Conservation (phyloP, 345 rosid species). For the Theobroma cacao region DNA sequence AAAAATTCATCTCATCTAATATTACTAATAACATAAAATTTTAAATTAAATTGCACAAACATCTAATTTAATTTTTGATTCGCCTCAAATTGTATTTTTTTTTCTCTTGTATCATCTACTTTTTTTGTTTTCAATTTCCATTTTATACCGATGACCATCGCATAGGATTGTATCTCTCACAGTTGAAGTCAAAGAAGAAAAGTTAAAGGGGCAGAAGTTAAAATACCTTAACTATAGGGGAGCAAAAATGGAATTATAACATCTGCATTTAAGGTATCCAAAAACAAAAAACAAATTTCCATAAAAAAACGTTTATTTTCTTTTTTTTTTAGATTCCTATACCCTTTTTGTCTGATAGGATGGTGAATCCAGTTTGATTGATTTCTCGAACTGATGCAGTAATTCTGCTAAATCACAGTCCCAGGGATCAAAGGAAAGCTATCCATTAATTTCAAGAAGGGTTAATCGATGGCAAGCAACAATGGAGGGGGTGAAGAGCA, state of each 20-base stretch:
- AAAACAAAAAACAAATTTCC: neutral
- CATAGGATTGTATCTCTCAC: too few species aligned
- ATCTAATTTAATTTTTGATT: too few species aligned
- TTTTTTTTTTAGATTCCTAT: neutral
- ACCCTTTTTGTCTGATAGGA: neutral
- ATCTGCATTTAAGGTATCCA: neutral
- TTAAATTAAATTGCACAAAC: too few species aligned
- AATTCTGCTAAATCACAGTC: neutral
- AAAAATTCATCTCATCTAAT: too few species aligned
- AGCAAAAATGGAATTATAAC: neutral
- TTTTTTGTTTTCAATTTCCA: too few species aligned
- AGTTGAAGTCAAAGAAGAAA: too few species aligned
- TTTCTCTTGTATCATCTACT: too few species aligned
- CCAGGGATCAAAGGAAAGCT: neutral
- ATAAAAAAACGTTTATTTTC: too few species aligned
- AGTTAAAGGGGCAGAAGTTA: neutral
- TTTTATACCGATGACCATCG: too few species aligned
- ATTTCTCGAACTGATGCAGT: neutral
- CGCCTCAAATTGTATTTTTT: too few species aligned
- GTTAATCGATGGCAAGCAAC: conserved; percentile 34
- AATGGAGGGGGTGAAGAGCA: conserved; percentile 48
- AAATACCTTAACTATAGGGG: neutral
- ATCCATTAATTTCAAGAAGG: neutral
- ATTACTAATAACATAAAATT: too few species aligned
- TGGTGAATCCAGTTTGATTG: neutral